Evolutionary conservation across 2,329 filamentous ascomycete genomes (phyloP), one percentile per base, ranked within the genome.

Genomic region (Botrytis sinoallii): DNA sequence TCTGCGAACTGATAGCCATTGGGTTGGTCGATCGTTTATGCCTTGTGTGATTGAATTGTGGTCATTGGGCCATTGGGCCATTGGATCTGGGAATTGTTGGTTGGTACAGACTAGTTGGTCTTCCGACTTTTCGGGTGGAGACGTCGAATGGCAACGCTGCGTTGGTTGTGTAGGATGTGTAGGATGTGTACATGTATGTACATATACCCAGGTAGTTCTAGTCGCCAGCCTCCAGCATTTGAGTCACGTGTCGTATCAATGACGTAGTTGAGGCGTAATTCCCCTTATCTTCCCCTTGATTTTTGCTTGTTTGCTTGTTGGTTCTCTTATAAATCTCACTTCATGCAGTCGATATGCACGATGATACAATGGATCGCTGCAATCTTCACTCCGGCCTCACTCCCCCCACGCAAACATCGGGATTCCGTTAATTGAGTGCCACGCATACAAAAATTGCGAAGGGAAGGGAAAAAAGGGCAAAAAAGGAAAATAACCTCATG

Each of bases 391-490:
- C 25, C 32, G 14, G n/a, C 61, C 8, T 40, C 20, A 38, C 22
- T 7, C 59, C 35, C 42, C 22, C 64, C 25, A 40, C 29, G 40
- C n/a, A 67, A 52, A n/a, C 1, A 52, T 14, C 64, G 22, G 3
- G 44, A 52, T 55, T 22, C 64, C 46, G 52, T 35, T 67, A 25
- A 68, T 29, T 32, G 35, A 38, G 12, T 68, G 65, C 65, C 65
- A 68, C 65, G 65, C 65, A 68, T 68, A 6, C 65, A 55, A 55
- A 68, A n/a, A 29, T 55, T 55, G 66, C 48, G 32, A 32, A 57
- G 55, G 18, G 48, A 32, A 38, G 18, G 48, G 7, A 4, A 68
- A 68, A 55, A 44, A 20, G 16, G 42, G 42, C 14, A 22, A 9
- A 57, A 57, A 57, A 57, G n/a, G n/a, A 57, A 29, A 57, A 57